Base-by-base conservation (phyloP, 192 early-diverging fungal species). In the Coemansia sp. region DNA sequence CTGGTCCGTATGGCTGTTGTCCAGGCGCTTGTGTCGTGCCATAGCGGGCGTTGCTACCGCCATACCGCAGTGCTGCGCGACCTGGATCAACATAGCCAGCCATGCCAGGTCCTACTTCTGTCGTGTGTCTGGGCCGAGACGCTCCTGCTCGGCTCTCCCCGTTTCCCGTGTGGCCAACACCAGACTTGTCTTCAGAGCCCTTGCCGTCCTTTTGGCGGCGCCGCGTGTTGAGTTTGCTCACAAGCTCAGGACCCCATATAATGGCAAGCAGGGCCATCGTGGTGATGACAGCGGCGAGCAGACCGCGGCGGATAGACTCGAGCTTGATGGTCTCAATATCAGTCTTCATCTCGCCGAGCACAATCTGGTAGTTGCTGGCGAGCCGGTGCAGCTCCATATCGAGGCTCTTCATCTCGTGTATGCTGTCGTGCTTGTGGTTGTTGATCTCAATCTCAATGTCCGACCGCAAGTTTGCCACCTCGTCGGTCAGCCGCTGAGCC, bases 381-480 rank as follows among this genome's bases (percentile, higher is more conserved):
- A 95, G 83, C 54, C 90, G 88, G 55, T 94, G 90, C n/a, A 90
- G 87, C 62, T 82, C 66, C 78, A 90, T 85, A 58, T 91, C 89
- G 65, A 90, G 85, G 27, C 78, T 81, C 62, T 93, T 93, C 70
- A 91, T 88, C 22, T 89, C 84, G 54, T 91, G 90, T 20, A 86
- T 80, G 8, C 85, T 85, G 39, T 97, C 95, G 47, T 90, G 85
- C 66, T 91, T 92, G 65, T 91, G 89, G 66, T 90, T 91, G 73
- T 93, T 97, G 73, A 97, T 75, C 66, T 97, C 95, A 60, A 97
- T 87, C 20, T 88, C 82, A 47, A 97, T 88, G n/a, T 94, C 92
- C 13, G 87, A 84, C 62, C 92, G 92, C 73, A 95, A 69, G 27
- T 85, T 85, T 4, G 86, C 84, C 19, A 92, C 82, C 47, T 90